Evolutionary conservation across 1,284 basidiomycete species (phyloP), one percentile per base, ranked within the genome.

Genomic region (Sporisorium iseilematis-ciliati): DNA sequence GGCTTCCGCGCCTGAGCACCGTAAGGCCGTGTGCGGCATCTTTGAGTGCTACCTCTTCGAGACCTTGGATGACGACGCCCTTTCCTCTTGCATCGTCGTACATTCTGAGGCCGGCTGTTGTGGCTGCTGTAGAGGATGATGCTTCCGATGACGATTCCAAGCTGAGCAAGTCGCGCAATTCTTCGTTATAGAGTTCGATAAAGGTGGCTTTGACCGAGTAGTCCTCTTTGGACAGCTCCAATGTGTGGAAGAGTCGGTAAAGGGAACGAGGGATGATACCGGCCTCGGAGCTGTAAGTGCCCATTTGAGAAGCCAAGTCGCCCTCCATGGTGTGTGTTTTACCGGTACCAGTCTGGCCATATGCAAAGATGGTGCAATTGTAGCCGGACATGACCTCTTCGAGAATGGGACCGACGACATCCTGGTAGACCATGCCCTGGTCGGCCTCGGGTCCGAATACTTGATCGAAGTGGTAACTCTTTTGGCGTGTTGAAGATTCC

Each of bases 151-250:
- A 43, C 12, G 55, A 35, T 25, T 82, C 80, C n/a, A 60, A 66
- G 93, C 87, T 95, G 92, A 71, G 88, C 45, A 85, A 54, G 57
- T 85, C 83, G 40, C 83, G 82, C n/a, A 99, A 89, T 85, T 99
- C 96, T 87, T 99, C 97, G 84, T 99, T 99, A 87, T 99, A 99
- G n/a, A 99, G 89, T 84, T 99, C 97, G 60, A 99, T 89, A 84
- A 92, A 98, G 0, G 94, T 96, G 60, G 97, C 91, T 82, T 94
- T 95, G 84, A 99, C 95, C 75, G 93, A 92, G 84, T 92, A 99
- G 82, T 99, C 97, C 20, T 77, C 72, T 16, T 69, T 68, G 29
- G 90, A 86, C 12, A 89, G 88, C 79, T 97, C 94, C 8, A 99
- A 90, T 54, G 93, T 90, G 66, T 93, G 91, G 84, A 99, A 99